Evolutionary conservation across 352 stramenopile species (phyloP).

Genomic region (Thraustochytrium sp.): DNA sequence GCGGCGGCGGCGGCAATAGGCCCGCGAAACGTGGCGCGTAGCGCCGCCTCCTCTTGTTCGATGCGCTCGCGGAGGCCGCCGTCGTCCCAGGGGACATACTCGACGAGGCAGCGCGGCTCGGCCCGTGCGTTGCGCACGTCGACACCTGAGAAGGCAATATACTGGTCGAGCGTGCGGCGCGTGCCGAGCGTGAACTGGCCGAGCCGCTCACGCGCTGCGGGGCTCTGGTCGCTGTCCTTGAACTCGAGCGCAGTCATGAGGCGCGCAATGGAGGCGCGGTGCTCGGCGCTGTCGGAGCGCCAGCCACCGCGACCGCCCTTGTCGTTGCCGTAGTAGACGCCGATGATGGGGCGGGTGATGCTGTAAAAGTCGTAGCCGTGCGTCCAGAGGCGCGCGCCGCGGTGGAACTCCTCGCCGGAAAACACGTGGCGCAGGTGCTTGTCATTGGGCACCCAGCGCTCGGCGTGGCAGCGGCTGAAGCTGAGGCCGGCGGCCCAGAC

Average conservation of each 20-base stretch:
- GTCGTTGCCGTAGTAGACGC: conserved; percentile 55
- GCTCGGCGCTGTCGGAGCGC: background rate
- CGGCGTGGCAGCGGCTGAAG: conserved; percentile 73
- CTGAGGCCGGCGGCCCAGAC: conserved; percentile 70
- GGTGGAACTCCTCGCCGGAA: conserved; percentile 76
- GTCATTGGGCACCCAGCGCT: conserved; percentile 71
- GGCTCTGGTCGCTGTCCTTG: conserved; percentile 46
- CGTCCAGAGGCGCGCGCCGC: conserved; percentile 65
- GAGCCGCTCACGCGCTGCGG: background rate
- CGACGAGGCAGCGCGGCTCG: conserved; percentile 21
- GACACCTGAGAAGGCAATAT: conserved; percentile 66
- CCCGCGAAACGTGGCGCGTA: background rate
- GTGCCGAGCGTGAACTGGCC: conserved; percentile 60
- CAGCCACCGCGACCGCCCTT: conserved; percentile 53
- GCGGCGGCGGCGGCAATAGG: background rate
- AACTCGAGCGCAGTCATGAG: conserved; percentile 51
- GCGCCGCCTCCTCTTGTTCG: background rate
- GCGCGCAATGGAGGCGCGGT: background rate
- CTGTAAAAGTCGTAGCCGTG: conserved; percentile 81
- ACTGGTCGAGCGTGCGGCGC: conserved; percentile 61
- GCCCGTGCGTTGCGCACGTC: conserved; percentile 44
- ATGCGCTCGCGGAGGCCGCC: conserved; percentile 9
- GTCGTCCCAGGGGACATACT: conserved; percentile 44
- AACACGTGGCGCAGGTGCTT: conserved; percentile 68
- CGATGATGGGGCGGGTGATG: conserved; percentile 61